Evolutionary conservation across 257 asterid species (phyloP).

Genomic region (Avicennia marina): DNA sequence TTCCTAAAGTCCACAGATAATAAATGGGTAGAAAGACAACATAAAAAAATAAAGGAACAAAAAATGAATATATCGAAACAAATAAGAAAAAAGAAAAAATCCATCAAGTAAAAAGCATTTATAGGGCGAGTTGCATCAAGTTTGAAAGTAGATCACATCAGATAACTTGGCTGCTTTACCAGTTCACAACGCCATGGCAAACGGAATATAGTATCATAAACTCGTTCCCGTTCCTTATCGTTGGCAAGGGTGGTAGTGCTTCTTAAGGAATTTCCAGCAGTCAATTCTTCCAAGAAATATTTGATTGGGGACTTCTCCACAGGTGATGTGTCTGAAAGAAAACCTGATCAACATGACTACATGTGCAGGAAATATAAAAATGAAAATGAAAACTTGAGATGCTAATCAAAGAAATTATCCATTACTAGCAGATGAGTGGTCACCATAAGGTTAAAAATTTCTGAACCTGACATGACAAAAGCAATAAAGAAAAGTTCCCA

Average conservation of each 20-base stretch:
- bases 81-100: too few relatives aligned
- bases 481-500: background rate
- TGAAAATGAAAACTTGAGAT: background rate
- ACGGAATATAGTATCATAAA: conserved; percentile 90
- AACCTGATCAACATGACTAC: conserved; percentile 13
- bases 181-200: conserved; percentile 99
- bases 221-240: conserved; percentile 90
- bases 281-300: conserved; percentile 84
- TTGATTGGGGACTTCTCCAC: conserved; percentile 75
- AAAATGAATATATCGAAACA: background rate
- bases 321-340: conserved; percentile 44
- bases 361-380: background rate
- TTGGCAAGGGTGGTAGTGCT: conserved; percentile 73
- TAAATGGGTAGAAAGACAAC: background rate
- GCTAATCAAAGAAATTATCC: background rate
- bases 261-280: conserved; percentile 82
- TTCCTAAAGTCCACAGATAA: too few relatives aligned
- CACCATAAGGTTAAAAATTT: background rate
- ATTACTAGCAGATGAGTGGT: background rate
- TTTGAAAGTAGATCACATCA: too few relatives aligned
- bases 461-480: background rate
- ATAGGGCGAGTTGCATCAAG: background rate
- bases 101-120: background rate
- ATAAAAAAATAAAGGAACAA: background rate
- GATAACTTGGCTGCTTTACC: conserved; percentile 34